These are phyloP conservation scores for Gossypium anomalum DNA, from an alignment of 345 rosid genomes.

Conservation along the genomic window DNA sequence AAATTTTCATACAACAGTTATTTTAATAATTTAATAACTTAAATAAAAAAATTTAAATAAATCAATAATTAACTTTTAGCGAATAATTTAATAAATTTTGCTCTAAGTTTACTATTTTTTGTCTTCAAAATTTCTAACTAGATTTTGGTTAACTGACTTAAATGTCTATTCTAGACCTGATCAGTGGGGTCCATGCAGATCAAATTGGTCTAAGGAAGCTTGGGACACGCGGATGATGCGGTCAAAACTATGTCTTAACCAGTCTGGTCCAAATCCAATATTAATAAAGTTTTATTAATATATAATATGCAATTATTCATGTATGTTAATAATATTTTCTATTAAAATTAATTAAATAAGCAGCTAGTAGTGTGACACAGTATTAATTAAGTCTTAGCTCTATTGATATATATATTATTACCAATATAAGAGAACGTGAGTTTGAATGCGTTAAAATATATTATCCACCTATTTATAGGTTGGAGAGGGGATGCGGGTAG, in stretches of 20 bases:
- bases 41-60: too few relatives aligned
- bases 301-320: too few relatives aligned
- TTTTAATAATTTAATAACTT: too few relatives aligned
- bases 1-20: rapidly evolving
- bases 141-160: not conserved
- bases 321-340: too few relatives aligned
- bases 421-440: rapidly evolving
- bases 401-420: too few relatives aligned
- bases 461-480: rapidly evolving
- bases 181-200: conserved; percentile 19
- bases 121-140: not conserved
- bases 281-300: not conserved
- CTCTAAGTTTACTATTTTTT: too few relatives aligned
- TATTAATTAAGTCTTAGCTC: too few relatives aligned
- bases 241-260: not conserved
- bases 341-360: too few relatives aligned
- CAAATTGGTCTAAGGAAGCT: conserved; percentile 3
- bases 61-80: too few relatives aligned
- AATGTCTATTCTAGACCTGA: not conserved
- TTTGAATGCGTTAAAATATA: too few relatives aligned
- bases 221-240: not conserved
- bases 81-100: too few relatives aligned
- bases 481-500: rapidly evolving
- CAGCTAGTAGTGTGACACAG: rapidly evolving
- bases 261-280: not conserved